Evolutionary conservation across 1,284 basidiomycete species (phyloP), one percentile per base, ranked within the genome.

Genomic region (Meira nashicola): DNA sequence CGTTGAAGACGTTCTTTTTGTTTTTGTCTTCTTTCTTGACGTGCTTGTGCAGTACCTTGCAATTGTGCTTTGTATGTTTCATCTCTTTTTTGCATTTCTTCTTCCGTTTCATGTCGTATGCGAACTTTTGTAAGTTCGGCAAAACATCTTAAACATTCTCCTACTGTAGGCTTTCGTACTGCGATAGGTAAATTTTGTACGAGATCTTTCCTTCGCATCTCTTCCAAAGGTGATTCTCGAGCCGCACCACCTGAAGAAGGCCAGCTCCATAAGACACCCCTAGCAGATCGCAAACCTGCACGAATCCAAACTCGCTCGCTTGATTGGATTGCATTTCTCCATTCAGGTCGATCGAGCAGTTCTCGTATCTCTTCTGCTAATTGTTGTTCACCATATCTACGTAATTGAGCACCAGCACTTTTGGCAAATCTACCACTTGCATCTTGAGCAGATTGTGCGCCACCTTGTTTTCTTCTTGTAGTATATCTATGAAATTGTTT

Each of bases 401-500:
- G 88, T 15, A 99, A 83, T 80, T 86, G 86, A 0, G 95, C 95
- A 78, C 95, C 95, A 11, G 93, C 93, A 79, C 91, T 94, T 73
- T 92, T 90, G 0, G 95, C 95, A 7, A 90, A 90, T 78, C 94
- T 94, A 9, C 75, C 76, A 2, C 90, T 84, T 58, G 92, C 90
- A 78, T 99, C 95, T 71, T 97, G 95, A 2, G 89, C 73, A 1
- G 87, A 87, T 80, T 99, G 95, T 0, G 90, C 89, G 0, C 95
- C 95, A 79, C 95, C 95, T 82, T 99, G 95, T 79, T 98, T 98
- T 66, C 90, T 84, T 68, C 95, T 89, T 41, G 95, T 98, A 0
- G 95, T 99, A 79, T 99, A 99, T 7, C 95, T 87, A 79, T 98
- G 95, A 79, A 97, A 98, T 0, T 95, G 97, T 80, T 98, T 98